Evolutionary conservation across 2,329 filamentous ascomycete genomes (phyloP), one percentile per base, ranked within the genome.

Genomic region (Fusarium concolor): DNA sequence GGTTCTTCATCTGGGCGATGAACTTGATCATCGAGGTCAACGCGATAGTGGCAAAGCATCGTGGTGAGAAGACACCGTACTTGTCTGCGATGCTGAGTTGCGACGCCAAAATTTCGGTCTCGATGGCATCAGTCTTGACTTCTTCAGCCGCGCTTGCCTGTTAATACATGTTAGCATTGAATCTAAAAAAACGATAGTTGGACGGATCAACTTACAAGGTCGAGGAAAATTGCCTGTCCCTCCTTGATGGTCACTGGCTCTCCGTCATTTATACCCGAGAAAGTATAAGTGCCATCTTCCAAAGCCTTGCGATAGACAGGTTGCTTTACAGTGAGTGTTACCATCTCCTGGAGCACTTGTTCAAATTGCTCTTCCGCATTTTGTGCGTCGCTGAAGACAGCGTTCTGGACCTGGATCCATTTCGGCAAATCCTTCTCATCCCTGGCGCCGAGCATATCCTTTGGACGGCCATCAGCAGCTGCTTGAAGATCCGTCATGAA

Each of bases 1-100:
- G 56, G 35, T 73, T 62, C 31, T 71, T 63, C 56, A 73, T 70
- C 49, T 69, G 66, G 3, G 65, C 67, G 1, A 73, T 39, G 7
- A 73, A 55, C 35, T 65, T 72, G 41, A 71, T 56, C 71, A 74
- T 72, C 5, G 60, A 44, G 10, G 54, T 62, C 0, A 54, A 18
- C 12, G 49, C 44, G 18, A 54, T 31, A 1, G 47, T 54, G 20
- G 37, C 54, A 3, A 56, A 17, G 5, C 46, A 35, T 0, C 46
- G 45, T 1, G 54, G 54, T 20, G 54, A 49, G 31, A 56, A 56
- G 28, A 56, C 54, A 4, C 54, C 54, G 17, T 22, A 56, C 5
- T 56, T 56, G 14, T 56, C 54, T 3, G 54, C 37, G 22, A 56
- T 52, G n/a, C 7, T 56, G 10, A 56, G 54, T 20, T 56, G 54